Evolutionary conservation across 2,329 filamentous ascomycete species (phyloP).

Genomic region (Exserohilum rostratum): DNA sequence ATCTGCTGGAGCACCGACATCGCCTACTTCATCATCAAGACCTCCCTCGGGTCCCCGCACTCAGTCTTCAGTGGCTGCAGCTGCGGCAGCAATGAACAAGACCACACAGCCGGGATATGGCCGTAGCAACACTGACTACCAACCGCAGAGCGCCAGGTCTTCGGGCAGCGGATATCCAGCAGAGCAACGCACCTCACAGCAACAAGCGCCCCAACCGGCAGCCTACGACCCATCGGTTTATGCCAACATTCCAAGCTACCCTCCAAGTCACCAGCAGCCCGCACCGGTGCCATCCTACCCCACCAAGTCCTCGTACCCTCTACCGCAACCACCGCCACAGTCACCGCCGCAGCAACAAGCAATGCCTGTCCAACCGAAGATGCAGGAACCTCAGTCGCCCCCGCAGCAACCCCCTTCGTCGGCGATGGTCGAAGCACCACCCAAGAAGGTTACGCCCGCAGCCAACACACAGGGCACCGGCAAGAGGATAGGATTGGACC

Average conservation of each 20-base stretch:
- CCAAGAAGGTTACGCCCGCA: conserved; percentile 68
- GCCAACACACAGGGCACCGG: conserved; percentile 74
- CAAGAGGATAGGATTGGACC: conserved; percentile 88
- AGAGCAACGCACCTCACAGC: conserved; percentile 49
- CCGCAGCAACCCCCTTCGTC: conserved; percentile 47
- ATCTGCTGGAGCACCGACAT: conserved; percentile 49
- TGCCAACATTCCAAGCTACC: conserved; percentile 56
- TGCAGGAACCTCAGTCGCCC: conserved; percentile 22
- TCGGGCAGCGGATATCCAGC: conserved; percentile 46
- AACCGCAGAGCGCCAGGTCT: conserved; percentile 36
- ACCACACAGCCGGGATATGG: conserved; percentile 51
- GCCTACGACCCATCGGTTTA: conserved; percentile 82
- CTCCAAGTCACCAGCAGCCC: conserved; percentile 40
- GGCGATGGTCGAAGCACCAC: conserved; percentile 39
- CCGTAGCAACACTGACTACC: conserved; percentile 53
- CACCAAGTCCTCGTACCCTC: conserved; percentile 45
- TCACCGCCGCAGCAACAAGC: conserved; percentile 58
- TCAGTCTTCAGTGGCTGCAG: conserved; percentile 55
- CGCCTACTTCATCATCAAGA: conserved; percentile 54
- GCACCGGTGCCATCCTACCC: conserved; percentile 37
- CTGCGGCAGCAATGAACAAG: conserved; percentile 56
- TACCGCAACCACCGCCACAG: conserved; percentile 55
- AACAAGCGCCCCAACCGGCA: conserved; percentile 57
- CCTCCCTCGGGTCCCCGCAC: conserved; percentile 56
- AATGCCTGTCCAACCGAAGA: conserved; percentile 52